These are phyloP conservation scores for Neocucurbitaria cava DNA, from an alignment of 2,329 filamentous ascomycete genomes.

Conservation along the genomic window DNA sequence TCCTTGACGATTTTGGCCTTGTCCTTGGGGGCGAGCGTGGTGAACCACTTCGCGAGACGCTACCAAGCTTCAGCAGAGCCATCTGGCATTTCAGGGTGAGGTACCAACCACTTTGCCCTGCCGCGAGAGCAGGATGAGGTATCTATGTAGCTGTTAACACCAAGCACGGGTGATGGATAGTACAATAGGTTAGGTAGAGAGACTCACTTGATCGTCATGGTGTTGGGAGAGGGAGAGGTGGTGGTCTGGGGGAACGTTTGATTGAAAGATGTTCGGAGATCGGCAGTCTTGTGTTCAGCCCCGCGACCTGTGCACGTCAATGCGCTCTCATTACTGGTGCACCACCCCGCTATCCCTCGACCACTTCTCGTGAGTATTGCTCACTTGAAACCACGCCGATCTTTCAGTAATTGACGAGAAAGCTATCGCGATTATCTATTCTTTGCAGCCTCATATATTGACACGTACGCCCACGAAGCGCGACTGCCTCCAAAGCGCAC, in stretches of 20 bases:
- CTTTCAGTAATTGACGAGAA: not conserved
- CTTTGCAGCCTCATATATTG: not conserved
- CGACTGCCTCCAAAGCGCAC: conserved; percentile 3
- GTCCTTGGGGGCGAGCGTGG: conserved; percentile 93
- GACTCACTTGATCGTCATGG: conserved; percentile 64
- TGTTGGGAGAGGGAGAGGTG: conserved; percentile 17
- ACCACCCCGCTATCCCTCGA: conserved; percentile 10
- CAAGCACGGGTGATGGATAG: not conserved
- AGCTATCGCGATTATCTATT: not conserved
- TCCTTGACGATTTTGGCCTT: conserved; percentile 99
- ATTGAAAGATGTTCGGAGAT: conserved; percentile 20
- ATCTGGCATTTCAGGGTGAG: conserved; percentile 37
- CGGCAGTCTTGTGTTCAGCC: conserved; percentile 25
- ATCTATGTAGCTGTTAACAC: conserved; percentile 64
- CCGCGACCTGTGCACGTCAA: conserved; percentile 31
- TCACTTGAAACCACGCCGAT: not conserved
- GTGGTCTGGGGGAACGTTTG: conserved; percentile 8
- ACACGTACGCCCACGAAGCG: conserved; percentile 2
- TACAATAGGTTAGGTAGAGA: not conserved
- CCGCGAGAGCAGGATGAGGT: conserved; percentile 94
- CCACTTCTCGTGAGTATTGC: not conserved
- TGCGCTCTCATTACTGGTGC: conserved; percentile 18
- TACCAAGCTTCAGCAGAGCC: conserved; percentile 55
- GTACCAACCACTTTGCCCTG: conserved; percentile 96
- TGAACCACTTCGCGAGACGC: conserved; percentile 99